These are phyloP conservation scores for Trichoderma koningiopsis DNA, from an alignment of 2,329 filamentous ascomycete genomes.

Conservation along the genomic window DNA sequence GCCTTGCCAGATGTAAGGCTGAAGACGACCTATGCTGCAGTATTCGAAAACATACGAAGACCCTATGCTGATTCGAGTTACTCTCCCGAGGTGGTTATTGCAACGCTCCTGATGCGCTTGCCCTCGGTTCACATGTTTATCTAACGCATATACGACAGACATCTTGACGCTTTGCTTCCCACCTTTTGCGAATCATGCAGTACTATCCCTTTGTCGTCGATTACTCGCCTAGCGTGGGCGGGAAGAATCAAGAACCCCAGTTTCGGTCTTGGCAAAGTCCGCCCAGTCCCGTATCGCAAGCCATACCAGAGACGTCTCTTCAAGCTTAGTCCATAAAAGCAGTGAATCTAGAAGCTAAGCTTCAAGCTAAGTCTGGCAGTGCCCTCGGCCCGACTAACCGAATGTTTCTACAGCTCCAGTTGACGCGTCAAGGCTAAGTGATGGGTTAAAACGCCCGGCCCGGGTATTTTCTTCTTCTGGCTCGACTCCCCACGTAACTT, in stretches of 20 bases:
- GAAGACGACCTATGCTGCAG: background rate
- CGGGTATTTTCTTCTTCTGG: background rate
- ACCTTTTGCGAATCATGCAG: background rate
- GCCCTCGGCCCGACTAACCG: constrained; percentile 4
- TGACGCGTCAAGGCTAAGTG: background rate
- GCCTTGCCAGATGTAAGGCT: background rate
- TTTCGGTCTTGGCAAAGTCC: background rate
- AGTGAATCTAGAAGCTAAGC: background rate
- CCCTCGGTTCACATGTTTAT: background rate
- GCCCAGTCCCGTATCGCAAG: background rate
- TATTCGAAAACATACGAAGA: background rate
- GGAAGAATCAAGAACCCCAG: background rate
- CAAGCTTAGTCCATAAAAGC: background rate
- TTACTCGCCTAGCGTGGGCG: background rate
- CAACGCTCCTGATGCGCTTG: background rate
- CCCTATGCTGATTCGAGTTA: background rate
- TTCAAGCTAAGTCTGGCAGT: constrained; percentile 3
- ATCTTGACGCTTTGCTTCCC: background rate
- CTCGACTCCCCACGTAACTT: background rate
- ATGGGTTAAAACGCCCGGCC: background rate
- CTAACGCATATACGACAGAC: background rate
- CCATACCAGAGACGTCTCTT: background rate
- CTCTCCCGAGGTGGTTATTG: too few relatives aligned
- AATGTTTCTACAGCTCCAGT: background rate
- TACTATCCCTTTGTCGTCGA: background rate